A percentile compares a stretch with the other conserved stretches of the same genome.
Evolutionary conservation across 2,329 filamentous ascomycete species (phyloP).

Genomic region (Colletotrichum filicis): DNA sequence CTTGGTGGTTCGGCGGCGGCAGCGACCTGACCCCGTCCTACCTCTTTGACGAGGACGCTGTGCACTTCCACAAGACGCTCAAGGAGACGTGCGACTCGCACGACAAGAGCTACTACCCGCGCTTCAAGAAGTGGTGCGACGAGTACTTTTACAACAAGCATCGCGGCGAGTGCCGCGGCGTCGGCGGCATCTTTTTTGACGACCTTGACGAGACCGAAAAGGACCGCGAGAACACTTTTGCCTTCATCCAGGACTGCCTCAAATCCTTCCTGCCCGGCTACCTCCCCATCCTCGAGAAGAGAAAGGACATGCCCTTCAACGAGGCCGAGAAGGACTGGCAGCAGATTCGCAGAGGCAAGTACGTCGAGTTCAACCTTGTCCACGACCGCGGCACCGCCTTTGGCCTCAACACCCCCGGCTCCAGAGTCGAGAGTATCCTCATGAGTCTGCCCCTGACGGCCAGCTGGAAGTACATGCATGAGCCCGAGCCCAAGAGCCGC

Average conservation of each 20-base stretch:
- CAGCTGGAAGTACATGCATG: slow-evolving; percentile 96
- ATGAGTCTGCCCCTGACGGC: slow-evolving; percentile 97
- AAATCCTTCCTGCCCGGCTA: slow-evolving; percentile 91
- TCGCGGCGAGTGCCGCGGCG: slow-evolving; percentile 83
- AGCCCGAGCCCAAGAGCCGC: slow-evolving; percentile 77
- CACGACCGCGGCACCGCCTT: slow-evolving; percentile 96
- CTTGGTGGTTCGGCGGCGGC: slow-evolving; percentile 99
- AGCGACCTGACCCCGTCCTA: slow-evolving; percentile 94
- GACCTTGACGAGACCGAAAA: slow-evolving; percentile 90
- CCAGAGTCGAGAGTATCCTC: slow-evolving; percentile 93
- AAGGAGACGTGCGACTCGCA: slow-evolving; percentile 95
- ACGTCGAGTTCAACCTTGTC: slow-evolving; percentile 98
- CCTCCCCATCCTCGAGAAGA: slow-evolving; percentile 84
- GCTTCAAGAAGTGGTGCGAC: slow-evolving; percentile 99
- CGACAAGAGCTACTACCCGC: slow-evolving; percentile 89
- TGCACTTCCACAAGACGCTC: slow-evolving; percentile 94
- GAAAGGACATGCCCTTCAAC: slow-evolving; percentile 93
- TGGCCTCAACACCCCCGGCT: slow-evolving; percentile 90
- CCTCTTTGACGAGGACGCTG: slow-evolving; percentile 95
- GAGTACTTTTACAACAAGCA: slow-evolving; percentile 97
- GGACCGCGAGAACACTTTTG: slow-evolving; percentile 89
- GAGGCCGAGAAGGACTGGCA: slow-evolving; percentile 95
- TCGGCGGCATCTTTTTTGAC: slow-evolving; percentile 99
- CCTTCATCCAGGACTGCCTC: slow-evolving; percentile 87
- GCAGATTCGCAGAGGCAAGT: slow-evolving; percentile 91